Conservation (phyloP, 148 eudicot species). For the Heliosperma pusillum region DNA sequence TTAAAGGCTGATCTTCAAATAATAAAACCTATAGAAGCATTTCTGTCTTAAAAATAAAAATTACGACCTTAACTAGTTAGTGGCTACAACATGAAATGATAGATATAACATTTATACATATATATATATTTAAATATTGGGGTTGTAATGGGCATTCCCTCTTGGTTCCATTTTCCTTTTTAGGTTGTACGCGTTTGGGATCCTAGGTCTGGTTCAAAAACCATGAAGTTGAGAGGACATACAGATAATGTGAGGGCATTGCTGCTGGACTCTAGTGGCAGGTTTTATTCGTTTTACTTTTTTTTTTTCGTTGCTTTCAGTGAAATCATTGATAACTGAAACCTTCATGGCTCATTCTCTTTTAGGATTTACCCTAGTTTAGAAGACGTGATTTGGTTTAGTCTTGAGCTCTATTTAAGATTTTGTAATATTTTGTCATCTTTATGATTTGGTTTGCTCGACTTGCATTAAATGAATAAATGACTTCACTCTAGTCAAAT, state of each 20-base stretch:
- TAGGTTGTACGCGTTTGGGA: conserved; percentile 99
- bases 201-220: conserved; percentile 88
- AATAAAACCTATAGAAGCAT: too few species aligned
- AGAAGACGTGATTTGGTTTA: neutral
- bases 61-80: neutral
- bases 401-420: neutral
- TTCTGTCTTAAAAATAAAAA: neutral
- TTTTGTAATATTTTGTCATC: neutral
- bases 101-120: neutral
- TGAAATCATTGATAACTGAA: neutral
- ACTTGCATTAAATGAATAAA: neutral
- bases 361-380: neutral
- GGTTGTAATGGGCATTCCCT: neutral
- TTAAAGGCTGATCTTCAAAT: neutral
- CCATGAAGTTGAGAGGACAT: conserved; percentile 96
- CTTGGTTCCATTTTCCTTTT: conserved; percentile 15
- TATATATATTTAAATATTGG: neutral
- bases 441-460: conserved; percentile 5
- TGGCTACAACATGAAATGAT: neutral
- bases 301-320: neutral
- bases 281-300: conserved; percentile 45
- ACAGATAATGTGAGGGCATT: conserved; percentile 93
- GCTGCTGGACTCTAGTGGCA: conserved; percentile 85
- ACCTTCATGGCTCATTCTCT: neutral
- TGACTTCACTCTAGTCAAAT: neutral